Base-by-base conservation (phyloP, 208 protist genomes). In the Phytomonas sp. region DNA sequence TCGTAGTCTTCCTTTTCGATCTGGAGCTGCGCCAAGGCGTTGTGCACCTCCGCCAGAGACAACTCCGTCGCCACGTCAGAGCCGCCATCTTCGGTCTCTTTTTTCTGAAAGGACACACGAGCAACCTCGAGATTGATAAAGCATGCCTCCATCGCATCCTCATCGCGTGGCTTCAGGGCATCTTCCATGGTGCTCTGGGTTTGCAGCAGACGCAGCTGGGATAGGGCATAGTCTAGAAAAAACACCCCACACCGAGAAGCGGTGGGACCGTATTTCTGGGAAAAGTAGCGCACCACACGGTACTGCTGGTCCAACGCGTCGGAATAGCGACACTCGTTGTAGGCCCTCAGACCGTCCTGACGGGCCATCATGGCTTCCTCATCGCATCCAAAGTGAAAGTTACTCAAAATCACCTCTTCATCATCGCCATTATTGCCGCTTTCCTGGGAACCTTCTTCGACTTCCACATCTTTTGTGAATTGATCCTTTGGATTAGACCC, bases 181-280 rank as follows among this genome's bases (percentile, higher is more conserved):
- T 83, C 84, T 60, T 91, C 87, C 32, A 91, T 76, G 49, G 73
- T 79, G 73, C 76, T 83, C 62, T 81, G 74, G 4, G 66, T 70
- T 74, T 93, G 88, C 30, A 94, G 63, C 29, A 92, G 49, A 23
- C 91, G 88, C 63, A 94, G 74, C 83, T 93, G 88, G 0, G 88
- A 93, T 60, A 95, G 84, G 19, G 86, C 91, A 83, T 95, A 95
- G 79, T 95, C 91, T 49, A 95, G 80, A 69, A 93, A 94, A 80
- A 89, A 94, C 42, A 76, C 72, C 63, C 88, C 88, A 59, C 80
- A 88, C 59, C 80, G 61, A 12, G 80, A 40, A 8, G 75, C 68
- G 4, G 86, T 93, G 2, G 86, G 69, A 40, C 86, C 88, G 67
- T 88, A 89, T 70, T 88, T 88, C 66, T 82, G 78, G 19, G 83